Conservation (phyloP, 2,329 filamentous ascomycete genomes). For the Amylocarpus encephaloides region DNA sequence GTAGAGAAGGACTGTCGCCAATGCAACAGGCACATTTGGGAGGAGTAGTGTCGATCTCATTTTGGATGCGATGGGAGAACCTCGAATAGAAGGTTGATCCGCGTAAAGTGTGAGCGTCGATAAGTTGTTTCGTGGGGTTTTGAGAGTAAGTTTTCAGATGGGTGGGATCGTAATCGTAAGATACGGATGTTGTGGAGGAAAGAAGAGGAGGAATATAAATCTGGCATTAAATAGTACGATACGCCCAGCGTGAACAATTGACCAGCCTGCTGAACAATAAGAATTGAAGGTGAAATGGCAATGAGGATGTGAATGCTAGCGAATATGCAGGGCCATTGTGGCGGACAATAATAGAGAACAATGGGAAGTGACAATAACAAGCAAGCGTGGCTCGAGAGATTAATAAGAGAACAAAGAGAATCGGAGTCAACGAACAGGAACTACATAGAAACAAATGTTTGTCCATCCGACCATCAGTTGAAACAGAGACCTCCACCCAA, state of each 20-base stretch:
- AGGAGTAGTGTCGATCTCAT: constrained; percentile 13
- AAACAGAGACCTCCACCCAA: constrained; percentile 17
- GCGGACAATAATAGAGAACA: constrained; percentile 12
- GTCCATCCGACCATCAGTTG: constrained; percentile 6
- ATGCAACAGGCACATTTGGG: constrained; percentile 9
- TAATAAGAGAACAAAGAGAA: constrained; percentile 5
- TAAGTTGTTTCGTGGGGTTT: too few species aligned
- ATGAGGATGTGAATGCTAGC: constrained; percentile 16
- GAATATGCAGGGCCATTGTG: background rate
- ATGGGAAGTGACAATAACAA: constrained; percentile 13
- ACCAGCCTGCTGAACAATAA: constrained; percentile 13
- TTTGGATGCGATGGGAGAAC: constrained; percentile 1
- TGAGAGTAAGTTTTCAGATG: too few species aligned
- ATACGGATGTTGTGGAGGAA: constrained; percentile 2
- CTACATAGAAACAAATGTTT: constrained; percentile 7
- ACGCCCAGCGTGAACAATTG: constrained; percentile 21
- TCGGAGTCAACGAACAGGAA: background rate
- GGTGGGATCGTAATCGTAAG: background rate
- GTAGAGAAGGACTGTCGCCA: constrained; percentile 16
- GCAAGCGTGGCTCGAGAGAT: constrained; percentile 7
- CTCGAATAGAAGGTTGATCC: too few species aligned
- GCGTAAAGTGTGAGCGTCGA: too few species aligned
- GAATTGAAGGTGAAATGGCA: constrained; percentile 14
- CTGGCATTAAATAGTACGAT: constrained; percentile 14
- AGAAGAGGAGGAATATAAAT: constrained; percentile 2